These are phyloP conservation scores for Arthroderma sp. DNA, from an alignment of 2,329 filamentous ascomycete species.

Conservation along the genomic window DNA sequence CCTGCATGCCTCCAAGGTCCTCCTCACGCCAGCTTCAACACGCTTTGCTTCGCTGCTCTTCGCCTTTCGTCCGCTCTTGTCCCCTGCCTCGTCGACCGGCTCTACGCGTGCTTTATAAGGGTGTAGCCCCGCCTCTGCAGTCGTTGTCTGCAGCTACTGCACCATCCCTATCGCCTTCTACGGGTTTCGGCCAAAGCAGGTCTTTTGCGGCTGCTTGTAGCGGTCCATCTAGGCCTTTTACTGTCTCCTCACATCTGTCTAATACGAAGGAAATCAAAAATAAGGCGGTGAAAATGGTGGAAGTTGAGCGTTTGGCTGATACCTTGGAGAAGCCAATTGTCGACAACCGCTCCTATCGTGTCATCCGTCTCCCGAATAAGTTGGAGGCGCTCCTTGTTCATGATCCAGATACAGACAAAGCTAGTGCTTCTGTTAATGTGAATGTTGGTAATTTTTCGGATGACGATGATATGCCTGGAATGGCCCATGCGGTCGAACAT, in stretches of 20 bases:
- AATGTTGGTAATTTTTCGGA: slow-evolving; percentile 95
- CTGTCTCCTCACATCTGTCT: no score
- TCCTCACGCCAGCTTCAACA: slow-evolving; percentile 2
- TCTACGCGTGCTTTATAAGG: background rate
- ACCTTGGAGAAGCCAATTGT: slow-evolving; percentile 67
- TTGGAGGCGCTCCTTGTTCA: slow-evolving; percentile 87
- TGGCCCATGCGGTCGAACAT: slow-evolving; percentile 94
- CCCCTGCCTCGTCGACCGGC: background rate
- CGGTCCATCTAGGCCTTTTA: no score
- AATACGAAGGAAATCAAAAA: no score
- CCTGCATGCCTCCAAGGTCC: slow-evolving; percentile 12
- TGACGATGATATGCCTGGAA: slow-evolving; percentile 76
- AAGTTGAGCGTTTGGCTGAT: slow-evolving; percentile 47
- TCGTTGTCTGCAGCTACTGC: background rate
- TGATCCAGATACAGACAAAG: slow-evolving; percentile 90
- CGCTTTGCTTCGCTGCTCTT: slow-evolving; percentile 1
- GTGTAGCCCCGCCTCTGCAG: background rate
- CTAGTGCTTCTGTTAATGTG: slow-evolving; percentile 86
- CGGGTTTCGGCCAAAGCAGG: no score
- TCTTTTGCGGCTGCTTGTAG: no score
- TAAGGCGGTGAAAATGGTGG: slow-evolving; percentile 15
- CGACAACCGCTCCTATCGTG: slow-evolving; percentile 76
- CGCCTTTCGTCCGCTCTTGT: slow-evolving; percentile 1
- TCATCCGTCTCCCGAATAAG: slow-evolving; percentile 72
- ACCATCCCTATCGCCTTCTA: no score